Evolutionary conservation across 495 filamentous ascomycete genomes (phyloP).

Genomic region (Penicillium nucicola): DNA sequence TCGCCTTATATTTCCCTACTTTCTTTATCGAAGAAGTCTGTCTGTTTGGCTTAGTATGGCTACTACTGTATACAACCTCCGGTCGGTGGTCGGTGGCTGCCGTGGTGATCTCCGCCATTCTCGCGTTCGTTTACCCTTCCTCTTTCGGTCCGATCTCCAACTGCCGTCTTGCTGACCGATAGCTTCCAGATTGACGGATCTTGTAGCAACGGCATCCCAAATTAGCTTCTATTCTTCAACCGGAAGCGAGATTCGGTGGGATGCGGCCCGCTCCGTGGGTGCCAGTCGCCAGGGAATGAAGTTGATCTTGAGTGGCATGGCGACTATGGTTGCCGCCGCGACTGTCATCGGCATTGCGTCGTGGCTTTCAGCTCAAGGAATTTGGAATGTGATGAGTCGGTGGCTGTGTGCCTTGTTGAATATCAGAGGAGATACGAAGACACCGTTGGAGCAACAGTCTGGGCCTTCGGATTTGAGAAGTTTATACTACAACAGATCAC

Average conservation of each 20-base stretch:
- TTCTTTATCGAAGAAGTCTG: conserved; percentile 18
- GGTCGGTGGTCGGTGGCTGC: conserved; percentile 7
- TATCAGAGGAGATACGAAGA: not conserved
- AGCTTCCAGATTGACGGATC: conserved; percentile 4
- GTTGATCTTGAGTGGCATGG: conserved; percentile 20
- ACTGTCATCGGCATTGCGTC: conserved; percentile 5
- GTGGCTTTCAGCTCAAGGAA: conserved; percentile 10
- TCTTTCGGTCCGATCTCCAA: not conserved
- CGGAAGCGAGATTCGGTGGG: conserved; percentile 22
- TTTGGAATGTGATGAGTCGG: conserved; percentile 11
- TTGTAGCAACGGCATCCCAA: conserved; percentile 17
- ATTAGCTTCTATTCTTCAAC: conserved; percentile 21
- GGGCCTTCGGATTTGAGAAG: not conserved
- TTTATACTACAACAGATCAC: not conserved
- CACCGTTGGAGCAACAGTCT: not conserved
- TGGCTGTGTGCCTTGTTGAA: conserved; percentile 11
- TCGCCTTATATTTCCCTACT: conserved; percentile 18
- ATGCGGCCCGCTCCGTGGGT: conserved; percentile 17
- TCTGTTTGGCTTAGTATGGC: conserved; percentile 13
- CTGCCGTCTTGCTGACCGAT: not conserved
- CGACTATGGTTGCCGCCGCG: conserved; percentile 9
- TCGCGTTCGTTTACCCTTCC: conserved; percentile 7
- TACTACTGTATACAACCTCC: conserved; percentile 9
- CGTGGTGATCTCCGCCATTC: not conserved
- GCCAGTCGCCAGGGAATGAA: conserved; percentile 17